Base-by-base conservation (phyloP, 2,329 filamentous ascomycete genomes). In the Exutisphaerella laricina region DNA sequence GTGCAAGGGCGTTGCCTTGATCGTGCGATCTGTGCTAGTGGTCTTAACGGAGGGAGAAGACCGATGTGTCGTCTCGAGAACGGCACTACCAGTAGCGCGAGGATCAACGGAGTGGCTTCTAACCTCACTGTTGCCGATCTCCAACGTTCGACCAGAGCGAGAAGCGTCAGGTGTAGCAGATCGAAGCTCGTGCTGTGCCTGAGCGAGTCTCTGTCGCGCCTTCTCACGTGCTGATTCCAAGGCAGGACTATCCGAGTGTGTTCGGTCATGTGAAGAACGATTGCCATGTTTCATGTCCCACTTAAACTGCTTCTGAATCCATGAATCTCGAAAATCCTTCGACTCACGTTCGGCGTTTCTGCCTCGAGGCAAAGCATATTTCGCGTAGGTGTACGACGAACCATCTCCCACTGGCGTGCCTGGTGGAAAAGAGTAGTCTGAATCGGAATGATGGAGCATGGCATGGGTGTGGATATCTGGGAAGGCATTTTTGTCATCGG, bases 341-440 rank as follows among this genome's bases (percentile, higher is more conserved):
- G 82, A 82, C 28, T 79, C 74, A 45, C 88, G 76, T 48, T 94
- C 82, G 5, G 94, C 66, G 23, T 77, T 75, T 61, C 92, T 86
- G 10, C 90, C 90, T 48, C 90, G 79, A 1, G 92, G 90, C 21
- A 97, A 71, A 1, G 78, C 71, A 39, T 88, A 95, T 47, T 85
- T 94, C 5, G 88, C 83, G 62, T 96, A 92, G 12, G 86, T 85
- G 61, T 94, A 94, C 0, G 88, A 87, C 0, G 84, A 75, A 43
- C 40, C 48, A 8, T 49, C 43, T 7, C 37, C 49, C 10, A 40
- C 49, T 3, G 48, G 47, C 5, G 48, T 50, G 21, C 29, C 38
- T 4, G 33, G 22, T 23, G 39, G 30, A n/a, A 42, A 42, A 3
- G 12, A 13, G 20, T 29, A 14, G 23, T 29, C 38, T 6, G 33